These are phyloP conservation scores for Paraphoma sp. DNA, from an alignment of 2,329 filamentous ascomycete genomes.

Conservation along the genomic window DNA sequence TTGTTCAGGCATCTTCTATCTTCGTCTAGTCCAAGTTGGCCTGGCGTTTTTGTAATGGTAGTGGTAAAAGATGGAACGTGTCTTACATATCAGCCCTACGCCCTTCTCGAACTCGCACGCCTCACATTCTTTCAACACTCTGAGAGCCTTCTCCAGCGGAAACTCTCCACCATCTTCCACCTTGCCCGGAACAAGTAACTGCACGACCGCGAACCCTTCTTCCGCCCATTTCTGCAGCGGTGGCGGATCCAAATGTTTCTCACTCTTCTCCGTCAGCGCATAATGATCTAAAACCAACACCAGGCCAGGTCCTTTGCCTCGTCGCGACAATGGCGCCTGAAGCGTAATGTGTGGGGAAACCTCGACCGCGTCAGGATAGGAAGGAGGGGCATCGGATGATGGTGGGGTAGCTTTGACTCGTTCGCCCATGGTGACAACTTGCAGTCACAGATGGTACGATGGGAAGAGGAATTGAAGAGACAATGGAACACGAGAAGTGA, in stretches of 20 bases:
- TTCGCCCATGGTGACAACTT: constrained; percentile 14
- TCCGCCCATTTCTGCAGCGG: constrained; percentile 73
- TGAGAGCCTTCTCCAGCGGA: constrained; percentile 35
- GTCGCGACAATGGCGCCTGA: constrained; percentile 57
- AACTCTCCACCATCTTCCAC: constrained; percentile 42
- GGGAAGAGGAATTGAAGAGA: neutral
- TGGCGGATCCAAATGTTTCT: constrained; percentile 58
- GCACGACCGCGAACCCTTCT: constrained; percentile 69
- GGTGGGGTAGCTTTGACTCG: constrained; percentile 12
- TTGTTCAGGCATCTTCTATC: neutral
- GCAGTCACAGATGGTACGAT: neutral
- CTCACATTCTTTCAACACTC: constrained; percentile 26
- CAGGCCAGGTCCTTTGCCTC: constrained; percentile 57
- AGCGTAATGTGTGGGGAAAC: constrained; percentile 42
- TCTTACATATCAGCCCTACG: constrained; percentile 42
- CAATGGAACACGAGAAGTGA: constrained; percentile 1
- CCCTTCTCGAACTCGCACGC: constrained; percentile 34
- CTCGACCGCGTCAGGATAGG: constrained; percentile 23
- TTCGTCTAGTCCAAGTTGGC: neutral
- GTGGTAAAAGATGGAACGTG: neutral
- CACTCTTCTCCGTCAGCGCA: constrained; percentile 36
- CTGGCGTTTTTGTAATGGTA: neutral
- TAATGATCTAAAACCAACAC: constrained; percentile 53
- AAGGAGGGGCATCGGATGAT: constrained; percentile 14
- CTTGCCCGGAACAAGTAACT: constrained; percentile 53